Evolutionary conservation across 208 protist genomes (phyloP), one percentile per base, ranked within the genome.

Genomic region (Trypanosoma cruzi): DNA sequence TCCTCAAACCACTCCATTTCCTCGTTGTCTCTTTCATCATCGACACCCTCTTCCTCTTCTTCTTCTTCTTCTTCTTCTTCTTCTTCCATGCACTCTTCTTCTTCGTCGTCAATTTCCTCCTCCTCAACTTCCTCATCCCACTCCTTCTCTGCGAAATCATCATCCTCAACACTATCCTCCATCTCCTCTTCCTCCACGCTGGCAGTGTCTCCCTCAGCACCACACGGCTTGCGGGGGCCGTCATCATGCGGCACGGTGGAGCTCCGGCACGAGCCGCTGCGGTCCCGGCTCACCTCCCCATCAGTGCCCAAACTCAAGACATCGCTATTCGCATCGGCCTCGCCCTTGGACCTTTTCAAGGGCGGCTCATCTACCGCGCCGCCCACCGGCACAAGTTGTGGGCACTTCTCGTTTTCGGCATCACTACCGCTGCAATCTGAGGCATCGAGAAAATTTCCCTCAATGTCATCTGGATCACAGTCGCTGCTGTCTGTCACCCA

Each of bases 401-500:
- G 90, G 57, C 87, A 93, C 55, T 26, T 69, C 26, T 88, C 84
- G 10, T 73, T 74, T 1, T 84, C 81, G n/a, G 62, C 64, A 37
- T 75, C 79, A 32, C 77, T 82, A 20, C 79, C 68, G n/a, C n/a
- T n/a, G n/a, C n/a, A n/a, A 56, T 84, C 73, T 7, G 83, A 66
- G 1, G 80, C 85, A 66, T 92, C 84, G 11, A 92, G 73, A 54
- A 92, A 94, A 48, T 84, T 75, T 2, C 88, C 91, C 2, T 96
- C 88, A 26, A 94, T 76, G 46, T 89, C 89, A 29, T 92, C 84
- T 1, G 73, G 70, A 37, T 88, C 80, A 5, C 70, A 69, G 2
- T 92, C 85, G 60, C 78, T 88, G 73, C 77, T 82, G 77, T 95
- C 87, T 13, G 83, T 92, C 1, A 81, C 75, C 88, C 87, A 95